Evolutionary conservation across 371 early-diverging fungal genomes (phyloP).

Genomic region (Basidiobolus heterosporus): DNA sequence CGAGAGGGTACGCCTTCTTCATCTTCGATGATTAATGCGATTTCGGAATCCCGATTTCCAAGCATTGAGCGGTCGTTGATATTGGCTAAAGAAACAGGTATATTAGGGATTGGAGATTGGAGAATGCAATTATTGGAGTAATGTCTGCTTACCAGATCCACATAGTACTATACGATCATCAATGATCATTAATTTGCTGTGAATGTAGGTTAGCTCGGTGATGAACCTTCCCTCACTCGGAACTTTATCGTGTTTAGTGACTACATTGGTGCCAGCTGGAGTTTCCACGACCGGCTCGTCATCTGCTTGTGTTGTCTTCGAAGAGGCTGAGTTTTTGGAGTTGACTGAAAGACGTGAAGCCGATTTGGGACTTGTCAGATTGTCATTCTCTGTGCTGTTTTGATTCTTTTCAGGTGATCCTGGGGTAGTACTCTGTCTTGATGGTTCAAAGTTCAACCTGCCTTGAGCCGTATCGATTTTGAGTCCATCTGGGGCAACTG

Average conservation of each 20-base stretch:
- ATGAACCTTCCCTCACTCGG: constrained; percentile 19
- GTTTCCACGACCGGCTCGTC: not conserved
- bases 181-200: constrained; percentile 70
- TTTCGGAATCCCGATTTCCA: constrained; percentile 82
- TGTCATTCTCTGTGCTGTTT: not conserved
- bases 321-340: not conserved
- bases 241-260: constrained; percentile 11
- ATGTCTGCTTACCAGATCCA: constrained; percentile 22
- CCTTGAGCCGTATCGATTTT: too few species aligned
- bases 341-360: not conserved
- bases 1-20: constrained; percentile 37
- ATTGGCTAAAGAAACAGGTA: constrained; percentile 34
- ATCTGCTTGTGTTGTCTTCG: not conserved
- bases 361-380: not conserved
- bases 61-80: constrained; percentile 77
- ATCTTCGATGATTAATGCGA: constrained; percentile 73
- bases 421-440: too few species aligned
- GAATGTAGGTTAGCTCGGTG: constrained; percentile 71
- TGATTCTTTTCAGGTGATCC: not conserved
- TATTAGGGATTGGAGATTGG: not conserved
- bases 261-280: constrained; percentile 2
- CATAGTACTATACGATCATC: constrained; percentile 55
- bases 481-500: too few species aligned
- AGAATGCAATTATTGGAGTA: not conserved
- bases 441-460: too few species aligned